Base-by-base conservation (phyloP, 2,329 filamentous ascomycete species). In the Decorospora gaudefroyi region DNA sequence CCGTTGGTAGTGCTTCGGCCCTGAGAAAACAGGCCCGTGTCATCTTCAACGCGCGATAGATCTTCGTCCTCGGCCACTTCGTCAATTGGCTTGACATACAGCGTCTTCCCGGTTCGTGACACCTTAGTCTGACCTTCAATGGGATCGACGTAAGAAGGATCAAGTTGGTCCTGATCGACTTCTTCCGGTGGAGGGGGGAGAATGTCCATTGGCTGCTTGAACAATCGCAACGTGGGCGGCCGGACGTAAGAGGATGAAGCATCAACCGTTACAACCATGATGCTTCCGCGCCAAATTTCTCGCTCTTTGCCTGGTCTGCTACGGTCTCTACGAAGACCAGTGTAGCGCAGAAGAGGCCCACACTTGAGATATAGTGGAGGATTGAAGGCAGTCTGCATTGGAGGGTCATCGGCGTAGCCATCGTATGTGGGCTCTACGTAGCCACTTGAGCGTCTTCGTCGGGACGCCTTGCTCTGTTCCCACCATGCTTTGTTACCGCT, bases 211-310 rank as follows among this genome's bases (percentile, higher is more conserved):
- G 90, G 87, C 64, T 96, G 91, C 5, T 86, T 84, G 67, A 97
- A 99, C 3, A 99, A 71, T 29, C 91, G 82, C 53, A 99, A 74
- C 0, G 81, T 88, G 3, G 93, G 93, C 0, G 75, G 69, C n/a
- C 80, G 80, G 33, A 89, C 84, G 63, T 96, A 96, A 0, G 86
- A 87, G 2, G 92, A 97, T 27, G 86, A 81, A 2, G 82, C 79
- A 63, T 99, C 92, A 38, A 84, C 80, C 0, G 93, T 97, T 15
- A 99, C 90, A 59, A 99, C 96, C 89, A 99, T 90, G 44, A 97
- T 80, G 48, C 84, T 95, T 4, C 93, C 93, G 67, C 91, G 83
- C 93, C 93, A 99, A 13, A 92, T 84, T 59, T 96, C 89, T 37
- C 83, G 81, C 29, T 89, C 84, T 53, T 63, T 48, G 28, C 52